These are phyloP conservation scores for Claviceps spartinae DNA, from an alignment of 2,329 filamentous ascomycete species.

Conservation along the genomic window DNA sequence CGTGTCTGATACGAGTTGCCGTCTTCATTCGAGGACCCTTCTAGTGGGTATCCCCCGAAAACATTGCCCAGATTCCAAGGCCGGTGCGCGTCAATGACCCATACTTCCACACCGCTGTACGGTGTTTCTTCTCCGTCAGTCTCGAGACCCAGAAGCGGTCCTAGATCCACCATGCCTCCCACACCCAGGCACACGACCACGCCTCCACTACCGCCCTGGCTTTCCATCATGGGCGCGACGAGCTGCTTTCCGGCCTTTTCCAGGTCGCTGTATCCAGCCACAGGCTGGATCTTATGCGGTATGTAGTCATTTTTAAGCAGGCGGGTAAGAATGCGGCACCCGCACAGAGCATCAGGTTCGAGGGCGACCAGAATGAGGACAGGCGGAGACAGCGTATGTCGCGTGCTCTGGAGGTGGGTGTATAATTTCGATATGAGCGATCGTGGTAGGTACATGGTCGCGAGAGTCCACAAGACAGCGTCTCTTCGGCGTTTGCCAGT, in stretches of 20 bases:
- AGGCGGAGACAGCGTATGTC: constrained; percentile 80
- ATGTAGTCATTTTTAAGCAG: constrained; percentile 97
- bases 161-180: constrained; percentile 80
- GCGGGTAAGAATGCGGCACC: constrained; percentile 82
- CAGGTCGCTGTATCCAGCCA: constrained; percentile 84
- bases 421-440: constrained; percentile 83
- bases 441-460: constrained; percentile 84
- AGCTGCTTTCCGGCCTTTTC: constrained; percentile 65
- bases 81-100: constrained; percentile 81
- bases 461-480: constrained; percentile 15
- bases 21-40: constrained; percentile 34
- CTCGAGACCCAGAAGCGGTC: constrained; percentile 59
- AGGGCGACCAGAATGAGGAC: constrained; percentile 86
- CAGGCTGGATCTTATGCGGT: constrained; percentile 90
- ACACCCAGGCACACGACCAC: constrained; percentile 87
- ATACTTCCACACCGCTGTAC: constrained; percentile 81
- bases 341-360: constrained; percentile 90
- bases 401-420: constrained; percentile 69
- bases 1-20: constrained; percentile 31
- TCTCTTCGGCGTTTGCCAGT: constrained; percentile 10
- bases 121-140: constrained; percentile 50
- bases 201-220: constrained; percentile 71
- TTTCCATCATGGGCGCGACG: constrained; percentile 75
- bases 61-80: constrained; percentile 94
- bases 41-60: constrained; percentile 59